phyloP scores from a whole-genome alignment of 1,139 yeast genomes.

The Hyphopichia wangnamkhiaoensis region DNA sequence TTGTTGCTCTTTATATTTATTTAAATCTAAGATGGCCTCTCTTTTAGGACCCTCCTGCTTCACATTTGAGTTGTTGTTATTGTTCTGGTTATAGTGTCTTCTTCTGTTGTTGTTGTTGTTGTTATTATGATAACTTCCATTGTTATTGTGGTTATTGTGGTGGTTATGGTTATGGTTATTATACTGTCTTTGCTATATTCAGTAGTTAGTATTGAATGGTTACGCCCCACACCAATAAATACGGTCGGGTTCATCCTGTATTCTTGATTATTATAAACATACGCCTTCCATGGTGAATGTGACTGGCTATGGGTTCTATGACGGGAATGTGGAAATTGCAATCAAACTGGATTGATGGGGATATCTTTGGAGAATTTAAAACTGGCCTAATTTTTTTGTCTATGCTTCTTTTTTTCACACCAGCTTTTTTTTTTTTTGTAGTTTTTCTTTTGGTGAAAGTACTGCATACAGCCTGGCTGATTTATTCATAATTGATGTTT shows the following conservation, averaged over 20 bases:
- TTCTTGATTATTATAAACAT: background rate
- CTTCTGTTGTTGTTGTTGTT: slow-evolving; percentile 21
- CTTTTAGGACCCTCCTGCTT: slow-evolving; percentile 77
- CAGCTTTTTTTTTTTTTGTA: background rate
- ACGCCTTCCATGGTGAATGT: background rate
- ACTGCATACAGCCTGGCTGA: too few relatives aligned
- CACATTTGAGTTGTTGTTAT: slow-evolving; percentile 28
- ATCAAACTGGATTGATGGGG: background rate
- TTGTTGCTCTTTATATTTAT: slow-evolving; percentile 71
- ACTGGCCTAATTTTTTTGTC: background rate
- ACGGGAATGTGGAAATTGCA: too few relatives aligned
- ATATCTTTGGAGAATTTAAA: background rate
- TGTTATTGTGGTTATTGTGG: slow-evolving; percentile 8
- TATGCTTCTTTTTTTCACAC: background rate
- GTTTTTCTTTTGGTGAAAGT: too few relatives aligned
- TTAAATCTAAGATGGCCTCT: slow-evolving; percentile 85
- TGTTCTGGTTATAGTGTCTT: slow-evolving; percentile 20
- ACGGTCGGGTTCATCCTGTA: background rate
- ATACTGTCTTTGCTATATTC: slow-evolving; percentile 2
- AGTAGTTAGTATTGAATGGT: background rate
- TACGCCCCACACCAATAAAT: too few relatives aligned
- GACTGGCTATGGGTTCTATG: too few relatives aligned
- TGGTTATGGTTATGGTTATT: background rate
- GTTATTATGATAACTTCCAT: slow-evolving; percentile 6
- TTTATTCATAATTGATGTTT: too few relatives aligned